A percentile compares a stretch with the other conserved stretches of the same genome.
Evolutionary conservation across 1,139 yeast genomes (phyloP).

Genomic region (Taphrina pruni): DNA sequence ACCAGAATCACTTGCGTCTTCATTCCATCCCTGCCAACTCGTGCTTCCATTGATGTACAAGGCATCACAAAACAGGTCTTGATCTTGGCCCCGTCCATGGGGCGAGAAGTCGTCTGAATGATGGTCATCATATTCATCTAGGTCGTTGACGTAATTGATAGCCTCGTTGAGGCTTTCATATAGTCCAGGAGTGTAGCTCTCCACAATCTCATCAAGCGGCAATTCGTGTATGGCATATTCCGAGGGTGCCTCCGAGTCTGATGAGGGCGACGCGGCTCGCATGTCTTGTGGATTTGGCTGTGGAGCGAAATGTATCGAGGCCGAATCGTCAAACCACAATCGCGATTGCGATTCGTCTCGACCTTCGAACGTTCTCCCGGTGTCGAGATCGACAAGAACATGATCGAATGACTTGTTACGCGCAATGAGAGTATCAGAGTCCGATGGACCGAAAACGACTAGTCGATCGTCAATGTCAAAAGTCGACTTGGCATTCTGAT

Average conservation of each 20-base stretch:
- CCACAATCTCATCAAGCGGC: not conserved
- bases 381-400: not conserved
- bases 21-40: not conserved
- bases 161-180: conserved; percentile 7
- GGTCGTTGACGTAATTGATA: not conserved
- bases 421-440: not conserved
- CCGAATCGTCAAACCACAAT: not conserved
- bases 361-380: not conserved
- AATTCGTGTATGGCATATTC: not conserved
- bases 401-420: not conserved
- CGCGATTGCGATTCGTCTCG: not conserved
- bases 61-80: not conserved
- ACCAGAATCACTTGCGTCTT: not conserved
- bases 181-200: not conserved
- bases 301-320: not conserved
- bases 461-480: not conserved
- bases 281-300: not conserved
- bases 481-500: not conserved
- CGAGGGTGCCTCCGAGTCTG: conserved; percentile 3
- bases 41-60: not conserved
- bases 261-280: not conserved
- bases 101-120: not conserved
- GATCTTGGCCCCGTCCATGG: not conserved
- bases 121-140: not conserved
- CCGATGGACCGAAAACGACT: not conserved